These are phyloP conservation scores for Thielaviopsis musarum DNA, from an alignment of 2,329 filamentous ascomycete genomes.

Conservation along the genomic window DNA sequence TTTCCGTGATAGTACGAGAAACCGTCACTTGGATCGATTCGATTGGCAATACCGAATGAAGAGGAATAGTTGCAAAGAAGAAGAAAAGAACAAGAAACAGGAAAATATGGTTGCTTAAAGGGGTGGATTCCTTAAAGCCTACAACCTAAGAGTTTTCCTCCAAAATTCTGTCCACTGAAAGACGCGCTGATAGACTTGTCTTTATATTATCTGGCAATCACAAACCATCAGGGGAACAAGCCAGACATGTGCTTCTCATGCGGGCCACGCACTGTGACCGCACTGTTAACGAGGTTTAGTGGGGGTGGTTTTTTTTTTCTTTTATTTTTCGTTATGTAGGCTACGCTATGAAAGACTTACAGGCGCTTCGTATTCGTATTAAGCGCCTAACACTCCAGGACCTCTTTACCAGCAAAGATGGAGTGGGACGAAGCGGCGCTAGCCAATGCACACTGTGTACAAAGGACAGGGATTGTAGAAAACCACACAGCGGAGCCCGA, in stretches of 20 bases:
- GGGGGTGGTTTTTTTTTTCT: too few relatives aligned
- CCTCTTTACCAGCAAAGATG: not conserved
- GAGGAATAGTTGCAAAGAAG: not conserved
- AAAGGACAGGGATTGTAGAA: not conserved
- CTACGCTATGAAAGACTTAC: not conserved
- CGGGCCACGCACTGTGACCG: not conserved
- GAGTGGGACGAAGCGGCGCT: not conserved
- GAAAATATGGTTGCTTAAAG: not conserved
- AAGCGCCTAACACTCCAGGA: not conserved
- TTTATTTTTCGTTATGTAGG: not conserved
- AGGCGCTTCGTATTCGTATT: conserved; percentile 12
- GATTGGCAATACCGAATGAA: not conserved
- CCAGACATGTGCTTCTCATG: not conserved
- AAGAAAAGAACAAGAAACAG: not conserved
- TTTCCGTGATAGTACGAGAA: conserved; percentile 4
- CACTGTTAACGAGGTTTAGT: not conserved
- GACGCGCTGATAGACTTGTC: not conserved
- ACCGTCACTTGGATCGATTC: conserved; percentile 2
- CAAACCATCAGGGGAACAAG: not conserved
- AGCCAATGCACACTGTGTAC: conserved; percentile 4
- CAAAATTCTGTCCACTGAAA: not conserved
- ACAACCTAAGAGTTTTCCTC: not conserved
- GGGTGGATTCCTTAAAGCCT: not conserved
- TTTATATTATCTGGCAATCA: not conserved
- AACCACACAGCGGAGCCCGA: conserved; percentile 9